A percentile compares a stretch with the other conserved stretches of the same genome.
Evolutionary conservation across 1,139 yeast species (phyloP).

Genomic region (Nakaseomyces nivariensis): DNA sequence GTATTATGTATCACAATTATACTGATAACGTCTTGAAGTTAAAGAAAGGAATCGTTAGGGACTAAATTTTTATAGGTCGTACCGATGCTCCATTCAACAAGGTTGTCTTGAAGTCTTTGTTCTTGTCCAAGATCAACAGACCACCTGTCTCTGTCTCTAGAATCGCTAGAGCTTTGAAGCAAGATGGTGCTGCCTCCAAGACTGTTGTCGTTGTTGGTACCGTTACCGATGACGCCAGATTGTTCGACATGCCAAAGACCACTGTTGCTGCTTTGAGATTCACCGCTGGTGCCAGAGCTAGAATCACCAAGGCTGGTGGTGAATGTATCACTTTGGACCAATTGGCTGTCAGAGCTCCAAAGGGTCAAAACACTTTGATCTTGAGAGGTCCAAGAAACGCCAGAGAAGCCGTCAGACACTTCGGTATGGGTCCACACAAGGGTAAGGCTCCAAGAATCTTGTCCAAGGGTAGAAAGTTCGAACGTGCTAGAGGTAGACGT

Average conservation of each 20-base stretch:
- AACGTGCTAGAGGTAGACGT: constrained; percentile 99
- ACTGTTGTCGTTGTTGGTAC: constrained; percentile 98
- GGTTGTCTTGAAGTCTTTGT: constrained; percentile 86
- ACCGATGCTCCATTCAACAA: constrained; percentile 98
- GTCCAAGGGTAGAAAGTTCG: constrained; percentile 99
- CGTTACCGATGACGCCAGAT: constrained; percentile 95
- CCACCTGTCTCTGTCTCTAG: constrained; percentile 98
- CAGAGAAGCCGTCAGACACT: constrained; percentile 99
- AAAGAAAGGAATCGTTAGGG: neutral
- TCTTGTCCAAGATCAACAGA: constrained; percentile 97
- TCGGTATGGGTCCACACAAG: constrained; percentile 99
- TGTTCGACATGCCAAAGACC: constrained; percentile 88
- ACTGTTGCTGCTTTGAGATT: constrained; percentile 98
- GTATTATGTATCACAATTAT: too few species aligned
- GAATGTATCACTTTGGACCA: constrained; percentile 98
- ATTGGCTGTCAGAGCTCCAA: constrained; percentile 98
- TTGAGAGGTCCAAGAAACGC: constrained; percentile 98
- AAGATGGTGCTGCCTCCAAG: constrained; percentile 82
- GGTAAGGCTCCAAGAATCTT: constrained; percentile 97
- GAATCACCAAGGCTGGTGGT: constrained; percentile 98
- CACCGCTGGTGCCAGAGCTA: constrained; percentile 98
- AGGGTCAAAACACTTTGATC: constrained; percentile 96
- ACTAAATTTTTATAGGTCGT: constrained; percentile 54
- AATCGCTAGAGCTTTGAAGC: constrained; percentile 72
- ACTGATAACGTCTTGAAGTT: too few species aligned